phyloP scores from a whole-genome alignment of 805 yeast species.

The Sugiyamaella smithiae region DNA sequence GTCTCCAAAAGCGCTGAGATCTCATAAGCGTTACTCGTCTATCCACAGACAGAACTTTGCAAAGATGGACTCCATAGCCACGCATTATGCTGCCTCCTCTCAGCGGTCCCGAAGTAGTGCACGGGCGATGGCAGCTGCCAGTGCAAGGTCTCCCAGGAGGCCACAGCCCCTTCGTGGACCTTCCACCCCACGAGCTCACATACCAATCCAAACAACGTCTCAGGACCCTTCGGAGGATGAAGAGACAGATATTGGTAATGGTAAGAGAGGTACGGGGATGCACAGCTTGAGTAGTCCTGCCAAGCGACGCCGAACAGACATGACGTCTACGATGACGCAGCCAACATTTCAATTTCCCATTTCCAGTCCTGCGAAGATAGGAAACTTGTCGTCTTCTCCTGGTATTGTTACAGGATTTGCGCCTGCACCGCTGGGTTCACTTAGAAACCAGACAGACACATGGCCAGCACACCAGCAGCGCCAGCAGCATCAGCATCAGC shows the following conservation, averaged over 20 bases:
- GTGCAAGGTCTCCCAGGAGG: not conserved
- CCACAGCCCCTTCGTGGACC: not conserved
- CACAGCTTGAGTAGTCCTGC: conserved; percentile 15
- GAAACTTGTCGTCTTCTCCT: not conserved
- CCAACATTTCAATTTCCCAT: not conserved
- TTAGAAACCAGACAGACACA: too few species aligned
- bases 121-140: not conserved
- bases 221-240: not conserved
- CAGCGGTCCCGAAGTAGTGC: not conserved
- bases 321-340: not conserved
- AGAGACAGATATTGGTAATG: not conserved
- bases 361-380: not conserved
- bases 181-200: not conserved
- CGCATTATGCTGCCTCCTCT: conserved; percentile 19
- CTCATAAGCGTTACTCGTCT: conserved; percentile 24
- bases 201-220: not conserved
- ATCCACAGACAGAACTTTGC: conserved; percentile 29
- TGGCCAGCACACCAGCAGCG: too few species aligned
- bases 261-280: conserved; percentile 7
- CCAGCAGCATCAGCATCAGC: too few species aligned
- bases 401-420: not conserved
- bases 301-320: conserved; percentile 19
- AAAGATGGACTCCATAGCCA: conserved; percentile 26
- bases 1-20: not conserved
- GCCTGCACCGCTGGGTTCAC: too few species aligned